A percentile compares a stretch with the other conserved stretches of the same genome.
Evolutionary conservation across 129 eudicot species (phyloP).

Genomic region (Tanacetum coccineum): DNA sequence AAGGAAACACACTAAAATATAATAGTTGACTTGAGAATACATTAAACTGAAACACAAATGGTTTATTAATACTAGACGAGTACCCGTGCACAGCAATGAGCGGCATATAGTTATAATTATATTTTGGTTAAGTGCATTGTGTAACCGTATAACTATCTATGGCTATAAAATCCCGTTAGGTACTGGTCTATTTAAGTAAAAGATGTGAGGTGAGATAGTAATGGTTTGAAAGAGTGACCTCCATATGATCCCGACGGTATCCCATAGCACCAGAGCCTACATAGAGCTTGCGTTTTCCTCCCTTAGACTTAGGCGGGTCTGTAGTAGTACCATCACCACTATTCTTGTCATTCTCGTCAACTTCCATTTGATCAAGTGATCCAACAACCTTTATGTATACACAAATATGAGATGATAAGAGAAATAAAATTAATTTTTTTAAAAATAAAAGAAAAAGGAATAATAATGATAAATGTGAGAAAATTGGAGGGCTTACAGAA

Average conservation of each 20-base stretch:
- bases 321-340: conserved; percentile 47
- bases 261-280: conserved; percentile 90
- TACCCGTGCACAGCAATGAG: no score
- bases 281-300: conserved; percentile 74
- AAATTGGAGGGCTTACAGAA: conserved; percentile 47
- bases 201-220: no score
- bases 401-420: conserved; percentile 12
- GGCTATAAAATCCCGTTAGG: no score
- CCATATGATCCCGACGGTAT: conserved; percentile 93
- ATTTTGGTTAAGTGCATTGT: no score
- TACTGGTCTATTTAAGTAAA: no score
- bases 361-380: conserved; percentile 85
- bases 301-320: conserved; percentile 73
- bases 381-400: conserved; percentile 56
- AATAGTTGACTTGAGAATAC: no score
- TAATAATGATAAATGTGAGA: neutral
- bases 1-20: no score
- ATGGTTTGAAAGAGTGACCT: no score
- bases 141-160: no score
- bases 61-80: no score
- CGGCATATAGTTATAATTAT: no score
- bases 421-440: neutral
- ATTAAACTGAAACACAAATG: no score
- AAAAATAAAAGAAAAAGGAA: neutral
- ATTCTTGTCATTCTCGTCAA: conserved; percentile 74